Evolutionary conservation across 2,329 filamentous ascomycete genomes (phyloP).

Genomic region (Pyrenochaeta sp.): DNA sequence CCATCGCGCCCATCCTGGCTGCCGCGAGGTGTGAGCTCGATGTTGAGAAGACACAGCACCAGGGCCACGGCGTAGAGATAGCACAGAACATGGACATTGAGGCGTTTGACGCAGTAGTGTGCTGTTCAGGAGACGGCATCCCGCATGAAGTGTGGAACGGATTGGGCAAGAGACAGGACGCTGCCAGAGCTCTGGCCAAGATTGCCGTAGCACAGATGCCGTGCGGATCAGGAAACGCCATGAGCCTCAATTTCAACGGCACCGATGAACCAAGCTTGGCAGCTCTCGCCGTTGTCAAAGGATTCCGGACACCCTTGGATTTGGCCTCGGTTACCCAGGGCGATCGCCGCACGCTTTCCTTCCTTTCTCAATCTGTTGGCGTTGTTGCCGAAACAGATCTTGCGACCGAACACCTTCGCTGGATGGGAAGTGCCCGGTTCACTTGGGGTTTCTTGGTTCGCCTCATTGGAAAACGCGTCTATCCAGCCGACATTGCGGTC

Average conservation of each 20-base stretch:
- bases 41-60: constrained; percentile 72
- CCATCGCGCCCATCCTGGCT: constrained; percentile 82
- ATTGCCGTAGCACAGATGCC: constrained; percentile 87
- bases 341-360: constrained; percentile 76
- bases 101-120: constrained; percentile 82
- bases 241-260: constrained; percentile 89
- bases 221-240: constrained; percentile 92
- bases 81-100: constrained; percentile 78
- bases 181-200: constrained; percentile 73
- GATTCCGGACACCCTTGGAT: constrained; percentile 82
- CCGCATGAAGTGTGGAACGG: constrained; percentile 96
- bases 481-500: constrained; percentile 87
- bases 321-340: constrained; percentile 88
- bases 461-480: constrained; percentile 76
- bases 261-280: constrained; percentile 77
- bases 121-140: constrained; percentile 90
- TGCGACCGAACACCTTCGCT: constrained; percentile 87
- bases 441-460: constrained; percentile 83
- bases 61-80: constrained; percentile 81
- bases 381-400: constrained; percentile 91
- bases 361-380: constrained; percentile 88
- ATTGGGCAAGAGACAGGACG: constrained; percentile 77
- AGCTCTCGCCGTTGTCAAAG: constrained; percentile 86
- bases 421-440: constrained; percentile 90
- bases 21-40: constrained; percentile 82